These are phyloP conservation scores for Solanum chiquidenum DNA, from an alignment of 257 asterid genomes.

Conservation along the genomic window DNA sequence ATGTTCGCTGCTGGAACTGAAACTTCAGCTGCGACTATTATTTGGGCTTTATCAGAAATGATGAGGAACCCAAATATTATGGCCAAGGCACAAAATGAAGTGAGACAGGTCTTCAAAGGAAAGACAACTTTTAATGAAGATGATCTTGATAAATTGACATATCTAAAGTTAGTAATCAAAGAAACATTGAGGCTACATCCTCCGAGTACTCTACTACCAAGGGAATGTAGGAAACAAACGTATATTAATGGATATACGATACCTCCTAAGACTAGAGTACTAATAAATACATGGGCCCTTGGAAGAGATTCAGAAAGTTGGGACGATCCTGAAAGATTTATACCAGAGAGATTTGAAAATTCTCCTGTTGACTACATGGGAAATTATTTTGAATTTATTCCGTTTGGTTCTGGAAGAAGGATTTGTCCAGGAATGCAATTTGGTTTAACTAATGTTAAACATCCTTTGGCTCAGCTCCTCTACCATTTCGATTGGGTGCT, in stretches of 20 bases:
- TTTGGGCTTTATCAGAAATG: background rate
- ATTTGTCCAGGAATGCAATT: background rate
- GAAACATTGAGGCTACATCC: conserved; percentile 1
- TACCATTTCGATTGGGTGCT: background rate
- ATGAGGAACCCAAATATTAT: background rate
- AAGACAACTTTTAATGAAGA: background rate
- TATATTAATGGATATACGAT: background rate
- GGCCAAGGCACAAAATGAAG: background rate
- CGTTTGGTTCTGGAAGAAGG: background rate
- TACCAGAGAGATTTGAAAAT: background rate
- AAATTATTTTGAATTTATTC: background rate
- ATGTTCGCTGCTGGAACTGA: conserved; percentile 11
- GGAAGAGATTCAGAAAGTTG: background rate
- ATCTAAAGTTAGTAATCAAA: background rate
- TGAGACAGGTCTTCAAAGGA: background rate
- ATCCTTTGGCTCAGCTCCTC: background rate
- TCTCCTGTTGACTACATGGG: background rate
- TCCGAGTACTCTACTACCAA: conserved; percentile 1
- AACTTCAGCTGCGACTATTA: conserved; percentile 7
- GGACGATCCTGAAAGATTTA: background rate
- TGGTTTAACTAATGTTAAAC: background rate
- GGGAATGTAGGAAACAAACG: background rate
- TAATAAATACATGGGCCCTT: conserved; percentile 5
- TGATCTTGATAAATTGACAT: background rate
- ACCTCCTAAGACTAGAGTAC: conserved; percentile 2